Evolutionary conservation across 768 basidiomycete genomes (phyloP).

Genomic region (Rhodocollybia butyracea): DNA sequence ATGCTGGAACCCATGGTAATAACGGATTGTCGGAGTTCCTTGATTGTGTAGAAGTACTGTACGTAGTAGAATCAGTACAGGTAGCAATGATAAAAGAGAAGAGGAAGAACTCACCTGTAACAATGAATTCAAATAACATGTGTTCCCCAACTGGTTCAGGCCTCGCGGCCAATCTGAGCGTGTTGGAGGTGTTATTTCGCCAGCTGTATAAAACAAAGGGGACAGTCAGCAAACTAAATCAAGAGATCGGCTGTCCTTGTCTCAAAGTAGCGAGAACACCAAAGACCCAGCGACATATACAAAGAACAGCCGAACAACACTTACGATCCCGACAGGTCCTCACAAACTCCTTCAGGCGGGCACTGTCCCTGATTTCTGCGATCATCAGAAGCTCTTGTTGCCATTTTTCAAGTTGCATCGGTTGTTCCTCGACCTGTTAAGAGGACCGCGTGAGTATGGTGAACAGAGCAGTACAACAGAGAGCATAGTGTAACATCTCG

Average conservation of each 20-base stretch:
- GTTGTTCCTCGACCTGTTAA: constrained; percentile 65
- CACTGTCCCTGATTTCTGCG: constrained; percentile 71
- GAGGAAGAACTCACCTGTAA: constrained; percentile 47
- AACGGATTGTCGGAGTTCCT: constrained; percentile 78
- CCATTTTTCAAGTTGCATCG: constrained; percentile 66
- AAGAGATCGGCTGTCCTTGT: too few relatives aligned
- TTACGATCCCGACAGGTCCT: constrained; percentile 72
- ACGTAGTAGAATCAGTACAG: neutral
- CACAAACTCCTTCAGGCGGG: constrained; percentile 62
- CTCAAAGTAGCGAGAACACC: neutral
- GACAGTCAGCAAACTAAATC: neutral
- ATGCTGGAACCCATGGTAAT: constrained; percentile 53
- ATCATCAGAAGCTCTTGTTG: constrained; percentile 70
- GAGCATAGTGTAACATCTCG: too few relatives aligned
- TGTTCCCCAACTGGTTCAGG: constrained; percentile 85
- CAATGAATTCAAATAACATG: constrained; percentile 82
- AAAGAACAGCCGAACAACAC: constrained; percentile 25
- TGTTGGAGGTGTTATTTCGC: constrained; percentile 51
- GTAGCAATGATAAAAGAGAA: neutral
- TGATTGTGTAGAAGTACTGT: constrained; percentile 98
- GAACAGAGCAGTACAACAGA: constrained; percentile 1
- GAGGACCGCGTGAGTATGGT: constrained; percentile 7
- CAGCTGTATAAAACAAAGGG: constrained; percentile 42
- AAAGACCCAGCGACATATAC: neutral
- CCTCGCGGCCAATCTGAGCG: constrained; percentile 77